Base-by-base conservation (phyloP, 163 green algal genomes). In the Chlorella variabilis region DNA sequence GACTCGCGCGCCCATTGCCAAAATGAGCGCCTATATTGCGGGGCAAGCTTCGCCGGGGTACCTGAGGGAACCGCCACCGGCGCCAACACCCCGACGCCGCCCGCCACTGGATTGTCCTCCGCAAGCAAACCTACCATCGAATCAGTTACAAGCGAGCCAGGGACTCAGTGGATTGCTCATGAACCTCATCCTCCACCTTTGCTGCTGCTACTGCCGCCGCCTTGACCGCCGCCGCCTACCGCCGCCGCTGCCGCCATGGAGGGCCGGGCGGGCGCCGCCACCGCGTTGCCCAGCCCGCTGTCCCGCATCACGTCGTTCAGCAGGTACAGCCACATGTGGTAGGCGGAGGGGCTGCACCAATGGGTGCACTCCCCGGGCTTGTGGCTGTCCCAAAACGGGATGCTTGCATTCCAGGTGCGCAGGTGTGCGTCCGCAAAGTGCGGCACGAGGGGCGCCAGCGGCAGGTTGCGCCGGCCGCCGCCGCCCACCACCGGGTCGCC, bases 331-430 rank as follows among this genome's bases (percentile, higher is more conserved):
- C 76, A 82, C 3, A 76, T 2, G 45, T 82, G 76, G 63, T 82
- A 82, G 33, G 76, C 76, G 2, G 41, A 62, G 4, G 76, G 76
- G 45, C 29, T 59, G 63, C 76, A 82, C 76, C 76, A 82, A 7
- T 82, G 76, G 23, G 76, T 82, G 76, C 78, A 84, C 69, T 80
- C 78, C 4, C 62, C 79, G 0, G 70, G 61, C 70, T 75, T 75
- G 79, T 84, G 79, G n/a, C 23, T 45, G 39, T 75, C 70, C 79
- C 79, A 84, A 27, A 84, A 45, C 33, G 79, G 79, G 42, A 80
- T 61, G 31, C 33, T 76, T 1, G 70, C 79, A n/a, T 84, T 84
- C 41, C 27, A 84, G 11, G 63, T 61, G 0, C n/a, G 38, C 41
- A 80, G 21, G 58, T 58, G 58, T 0, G 29, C 42, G 13, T 71